Base-by-base conservation (phyloP, 768 basidiomycete genomes). In the Suillus sp. region DNA sequence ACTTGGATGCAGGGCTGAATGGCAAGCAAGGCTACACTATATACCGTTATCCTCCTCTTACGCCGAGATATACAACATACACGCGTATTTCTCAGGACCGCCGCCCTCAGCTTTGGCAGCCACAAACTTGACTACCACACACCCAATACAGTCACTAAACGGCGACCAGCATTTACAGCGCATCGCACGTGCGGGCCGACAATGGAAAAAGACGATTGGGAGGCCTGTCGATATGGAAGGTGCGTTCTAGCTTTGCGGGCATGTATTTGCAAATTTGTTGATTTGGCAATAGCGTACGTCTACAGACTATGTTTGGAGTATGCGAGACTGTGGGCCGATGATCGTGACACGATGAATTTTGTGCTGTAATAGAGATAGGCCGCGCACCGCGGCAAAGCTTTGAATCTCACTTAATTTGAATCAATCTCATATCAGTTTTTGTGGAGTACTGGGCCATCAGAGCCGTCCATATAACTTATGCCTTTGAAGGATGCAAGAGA, bases 201-300 rank as follows among this genome's bases (percentile, higher is more conserved):
- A 92, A 63, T 99, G 96, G 96, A 94, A 91, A 75, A 84, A 86
- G 69, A 91, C 87, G 1, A 83, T 93, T 22, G 93, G 93, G 32
- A 78, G 96, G 57, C 87, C 84, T 61, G 81, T 89, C 61, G 96
- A 98, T 78, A 95, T 97, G 92, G 93, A 98, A 84, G 90, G 94
- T 93, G 65, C 66, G 86, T 78, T 48, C 27, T 54, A 37, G 57
- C 59, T 22, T 48, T 35, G 10, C 22, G 43, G 58, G 63, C n/a
- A 43, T 20, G 56, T 40, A 57, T 57, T 57, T 57, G 56, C 56
- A 57, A 34, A 27, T 10, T 14, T 40, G 22, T 48, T 58, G n/a
- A 30, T 6, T n/a, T 37, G 56, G 9, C 25, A 34, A 65, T 70
- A 93, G 93, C 85, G 40, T 95, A 96, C 72, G 88, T 95, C 7